These are phyloP conservation scores for Davidsoniella virescens DNA, from an alignment of 2,329 filamentous ascomycete species.

Conservation along the genomic window DNA sequence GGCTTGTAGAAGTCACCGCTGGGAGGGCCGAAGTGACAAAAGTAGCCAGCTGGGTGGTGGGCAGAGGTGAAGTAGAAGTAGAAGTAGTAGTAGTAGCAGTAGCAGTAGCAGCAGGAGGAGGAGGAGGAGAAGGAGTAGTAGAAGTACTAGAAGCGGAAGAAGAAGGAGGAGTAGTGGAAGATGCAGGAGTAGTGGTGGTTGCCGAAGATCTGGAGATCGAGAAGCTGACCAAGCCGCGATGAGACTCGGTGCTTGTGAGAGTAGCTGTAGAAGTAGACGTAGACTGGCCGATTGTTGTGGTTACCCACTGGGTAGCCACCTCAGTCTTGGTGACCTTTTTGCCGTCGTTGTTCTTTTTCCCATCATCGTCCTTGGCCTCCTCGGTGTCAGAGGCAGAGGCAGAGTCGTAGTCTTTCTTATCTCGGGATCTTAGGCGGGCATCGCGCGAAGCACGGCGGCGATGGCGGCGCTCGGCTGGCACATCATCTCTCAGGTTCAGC, in stretches of 20 bases:
- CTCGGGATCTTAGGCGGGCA: neutral
- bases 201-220: neutral
- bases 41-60: neutral
- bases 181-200: neutral
- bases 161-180: constrained; percentile 1
- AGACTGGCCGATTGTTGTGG: neutral
- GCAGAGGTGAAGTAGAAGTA: neutral
- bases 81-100: neutral
- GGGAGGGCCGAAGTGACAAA: neutral
- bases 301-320: neutral
- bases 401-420: neutral
- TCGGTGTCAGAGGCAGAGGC: constrained; percentile 5
- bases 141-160: neutral
- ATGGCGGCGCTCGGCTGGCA: neutral
- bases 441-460: neutral
- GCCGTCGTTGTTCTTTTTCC: neutral
- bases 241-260: neutral
- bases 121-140: neutral
- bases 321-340: neutral
- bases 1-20: neutral
- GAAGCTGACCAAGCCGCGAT: neutral
- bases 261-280: neutral
- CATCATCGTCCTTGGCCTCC: neutral
- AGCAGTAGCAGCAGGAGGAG: neutral
- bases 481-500: neutral